Percentiles rank a stretch among this genome's conserved stretches.
phyloP scores from a whole-genome alignment of 176 grass and related monocot species.

The Triticum dicoccoides region DNA sequence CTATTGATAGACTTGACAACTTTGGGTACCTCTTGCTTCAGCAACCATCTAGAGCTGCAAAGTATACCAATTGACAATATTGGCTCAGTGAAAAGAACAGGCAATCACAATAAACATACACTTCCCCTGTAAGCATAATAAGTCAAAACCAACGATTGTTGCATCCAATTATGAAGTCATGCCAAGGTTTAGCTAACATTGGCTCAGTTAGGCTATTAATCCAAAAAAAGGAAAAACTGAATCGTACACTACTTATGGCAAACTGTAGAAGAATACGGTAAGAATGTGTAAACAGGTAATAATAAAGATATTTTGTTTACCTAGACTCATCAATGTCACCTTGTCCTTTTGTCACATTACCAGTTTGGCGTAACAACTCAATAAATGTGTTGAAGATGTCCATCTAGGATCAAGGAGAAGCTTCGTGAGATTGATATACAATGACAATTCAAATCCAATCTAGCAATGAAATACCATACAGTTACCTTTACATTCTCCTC shows the following conservation, averaged over 20 bases:
- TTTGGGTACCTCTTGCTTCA: slow-evolving; percentile 97
- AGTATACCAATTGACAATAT: slow-evolving; percentile 7
- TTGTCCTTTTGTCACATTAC: slow-evolving; percentile 88
- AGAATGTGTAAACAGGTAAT: neutral
- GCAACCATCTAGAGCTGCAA: slow-evolving; percentile 78
- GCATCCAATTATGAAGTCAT: neutral
- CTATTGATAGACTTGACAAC: slow-evolving; percentile 87
- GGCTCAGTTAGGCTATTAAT: neutral
- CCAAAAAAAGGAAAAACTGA: neutral
- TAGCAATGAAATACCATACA: neutral
- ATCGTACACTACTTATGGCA: neutral
- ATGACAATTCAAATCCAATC: neutral
- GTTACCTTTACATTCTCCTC: slow-evolving; percentile 98
- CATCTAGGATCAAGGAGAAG: slow-evolving; percentile 62
- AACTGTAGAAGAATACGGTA: neutral
- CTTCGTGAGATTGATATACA: slow-evolving; percentile 36
- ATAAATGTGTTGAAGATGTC: slow-evolving; percentile 97
- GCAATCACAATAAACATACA: neutral
- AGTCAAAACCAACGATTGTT: neutral
- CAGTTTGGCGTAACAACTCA: slow-evolving; percentile 91
- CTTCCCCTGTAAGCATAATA: neutral
- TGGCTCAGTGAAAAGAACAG: neutral
- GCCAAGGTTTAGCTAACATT: neutral
- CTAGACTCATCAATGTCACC: slow-evolving; percentile 73
- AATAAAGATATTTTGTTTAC: slow-evolving; percentile 20